Percentiles rank a stretch among this genome's conserved stretches.
These are phyloP conservation scores for Leccinum incarnatum DNA, from an alignment of 768 basidiomycete species.

Conservation along the genomic window DNA sequence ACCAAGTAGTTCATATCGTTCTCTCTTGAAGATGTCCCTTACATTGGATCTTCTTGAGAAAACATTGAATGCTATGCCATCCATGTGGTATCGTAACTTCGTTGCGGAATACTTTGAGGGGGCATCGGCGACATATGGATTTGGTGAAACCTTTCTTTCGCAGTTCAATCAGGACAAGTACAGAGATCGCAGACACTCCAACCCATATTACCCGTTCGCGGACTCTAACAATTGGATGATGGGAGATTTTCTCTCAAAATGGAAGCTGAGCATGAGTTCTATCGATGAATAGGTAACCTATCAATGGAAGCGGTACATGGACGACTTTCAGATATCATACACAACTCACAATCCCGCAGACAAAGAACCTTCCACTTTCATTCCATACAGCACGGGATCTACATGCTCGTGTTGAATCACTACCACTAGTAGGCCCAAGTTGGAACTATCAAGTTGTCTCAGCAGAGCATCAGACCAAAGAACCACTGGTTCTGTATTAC, in stretches of 20 bases:
- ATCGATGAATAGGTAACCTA: constrained; percentile 26
- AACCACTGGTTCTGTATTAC: neutral
- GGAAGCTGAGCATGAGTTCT: constrained; percentile 29
- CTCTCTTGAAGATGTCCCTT: too few species aligned
- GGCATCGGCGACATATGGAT: neutral
- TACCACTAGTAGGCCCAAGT: neutral
- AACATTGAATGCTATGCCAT: too few species aligned
- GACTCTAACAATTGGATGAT: constrained; percentile 32
- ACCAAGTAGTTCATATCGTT: too few species aligned
- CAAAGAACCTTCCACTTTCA: too few species aligned
- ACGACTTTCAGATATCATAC: neutral
- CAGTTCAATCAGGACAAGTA: neutral
- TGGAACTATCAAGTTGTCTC: neutral
- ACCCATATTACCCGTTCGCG: constrained; percentile 33
- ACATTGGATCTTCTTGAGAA: too few species aligned
- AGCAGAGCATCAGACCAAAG: neutral
- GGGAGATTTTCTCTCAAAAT: constrained; percentile 27
- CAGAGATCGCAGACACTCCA: neutral
- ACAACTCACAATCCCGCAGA: too few species aligned
- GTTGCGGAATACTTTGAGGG: neutral
- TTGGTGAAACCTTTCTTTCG: neutral
- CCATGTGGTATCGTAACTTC: neutral
- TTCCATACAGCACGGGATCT: too few species aligned
- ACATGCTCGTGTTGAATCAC: neutral
- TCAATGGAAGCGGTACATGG: constrained; percentile 24